Conservation (phyloP, 768 basidiomycete species). For the Boletus rufocinnamomeus region DNA sequence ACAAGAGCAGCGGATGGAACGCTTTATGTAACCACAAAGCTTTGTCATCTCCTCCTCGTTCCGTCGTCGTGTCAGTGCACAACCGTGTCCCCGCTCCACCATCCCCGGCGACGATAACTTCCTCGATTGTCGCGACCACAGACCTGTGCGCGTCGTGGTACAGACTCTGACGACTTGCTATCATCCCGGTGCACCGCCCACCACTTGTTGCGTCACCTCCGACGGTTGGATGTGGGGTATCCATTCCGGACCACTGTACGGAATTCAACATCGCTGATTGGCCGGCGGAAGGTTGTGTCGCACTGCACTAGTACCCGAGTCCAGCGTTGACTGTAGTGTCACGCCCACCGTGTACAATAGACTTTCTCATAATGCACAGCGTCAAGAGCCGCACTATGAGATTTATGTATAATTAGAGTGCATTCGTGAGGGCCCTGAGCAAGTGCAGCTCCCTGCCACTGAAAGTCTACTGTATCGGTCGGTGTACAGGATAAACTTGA, state of each 20-base stretch:
- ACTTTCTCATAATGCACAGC: neutral
- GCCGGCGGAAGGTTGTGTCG: neutral
- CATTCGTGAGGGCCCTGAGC: too few species aligned
- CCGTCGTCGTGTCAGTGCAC: neutral
- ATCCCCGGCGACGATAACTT: neutral
- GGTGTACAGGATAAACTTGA: neutral
- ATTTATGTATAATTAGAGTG: neutral
- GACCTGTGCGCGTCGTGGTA: neutral
- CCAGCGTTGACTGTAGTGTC: neutral
- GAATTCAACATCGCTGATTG: neutral
- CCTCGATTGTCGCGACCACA: neutral
- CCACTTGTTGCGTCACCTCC: neutral
- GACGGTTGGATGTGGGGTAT: neutral
- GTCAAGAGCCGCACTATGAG: neutral
- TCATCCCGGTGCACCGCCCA: neutral
- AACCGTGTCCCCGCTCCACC: neutral
- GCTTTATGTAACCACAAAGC: slow-evolving; percentile 39
- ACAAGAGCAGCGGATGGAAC: slow-evolving; percentile 33
- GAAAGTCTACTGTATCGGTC: neutral
- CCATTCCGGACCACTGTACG: neutral
- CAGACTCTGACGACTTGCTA: neutral
- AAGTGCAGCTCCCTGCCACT: too few species aligned
- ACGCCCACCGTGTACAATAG: neutral
- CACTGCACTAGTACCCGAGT: neutral
- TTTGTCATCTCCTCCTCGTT: slow-evolving; percentile 33